Base-by-base conservation (phyloP, 2,329 filamentous ascomycete species). In the Nigrospora oryzae region DNA sequence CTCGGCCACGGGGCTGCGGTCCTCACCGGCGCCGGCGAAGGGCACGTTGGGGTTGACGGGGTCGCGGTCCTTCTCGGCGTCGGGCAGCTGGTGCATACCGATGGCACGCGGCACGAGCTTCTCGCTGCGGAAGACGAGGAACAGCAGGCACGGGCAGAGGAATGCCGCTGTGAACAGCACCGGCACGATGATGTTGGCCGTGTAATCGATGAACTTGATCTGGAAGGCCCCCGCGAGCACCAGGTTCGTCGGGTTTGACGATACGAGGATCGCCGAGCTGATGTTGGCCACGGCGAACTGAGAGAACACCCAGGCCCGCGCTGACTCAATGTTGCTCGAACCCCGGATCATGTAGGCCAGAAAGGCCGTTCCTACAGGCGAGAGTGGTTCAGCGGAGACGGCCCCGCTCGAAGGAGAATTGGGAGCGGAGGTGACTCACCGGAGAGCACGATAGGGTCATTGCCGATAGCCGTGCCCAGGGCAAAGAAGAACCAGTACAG, bases 321-420 rank as follows among this genome's bases (percentile, higher is more conserved):
- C 83, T 45, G 84, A 77, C 12, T 73, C 64, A 46, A 89, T 87
- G 51, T 88, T 87, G 62, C 75, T 81, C 0, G 83, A 86, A 0
- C 86, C 83, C 8, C 82, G 71, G 1, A 83, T 87, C 82, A 89
- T 85, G 61, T 89, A 89, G 3, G 84, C 80, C 12, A 88, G 72
- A 44, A 88, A 88, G 0, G 84, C 76, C 0, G 84, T 89, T 11
- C 40, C 40, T 42, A 11, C 5, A 11, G n/a, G 33, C 17, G 33
- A 16, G n/a, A 30, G 14, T 15, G 11, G 19, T 31, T 30, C 16
- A 38, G 15, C 12, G 17, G 10, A 8, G 12, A 2, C 8, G 23
- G 23, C 23, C 8, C 23, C 5, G 23, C 23, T 7, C 2, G 8
- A 6, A 14, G 8, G 13, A 10, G 33, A 5, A 13, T 12, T 11